Percentiles rank a stretch among this genome's conserved stretches.
These are phyloP conservation scores for Eutreptiella sp. DNA, from an alignment of 208 protist genomes.

Conservation along the genomic window DNA sequence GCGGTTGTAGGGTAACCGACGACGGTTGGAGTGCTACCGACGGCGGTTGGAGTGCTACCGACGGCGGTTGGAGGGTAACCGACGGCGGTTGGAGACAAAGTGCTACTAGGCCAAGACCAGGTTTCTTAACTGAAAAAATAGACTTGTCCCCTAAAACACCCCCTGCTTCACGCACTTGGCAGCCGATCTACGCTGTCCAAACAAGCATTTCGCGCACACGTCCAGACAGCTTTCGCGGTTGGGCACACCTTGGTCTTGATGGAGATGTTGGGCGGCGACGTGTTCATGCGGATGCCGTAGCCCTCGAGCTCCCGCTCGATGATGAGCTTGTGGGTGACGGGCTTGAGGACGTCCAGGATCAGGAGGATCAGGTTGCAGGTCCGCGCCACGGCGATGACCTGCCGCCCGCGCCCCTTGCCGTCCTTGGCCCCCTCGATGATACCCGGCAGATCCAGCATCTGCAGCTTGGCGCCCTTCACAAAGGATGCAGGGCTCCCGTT, in stretches of 20 bases:
- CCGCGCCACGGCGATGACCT: conserved; percentile 92
- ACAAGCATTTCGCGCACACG: too few relatives aligned
- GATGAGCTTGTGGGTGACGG: conserved; percentile 88
- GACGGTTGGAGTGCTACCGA: too few relatives aligned
- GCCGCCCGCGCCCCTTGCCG: conserved; percentile 96
- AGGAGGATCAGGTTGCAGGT: conserved; percentile 97
- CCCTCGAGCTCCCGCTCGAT: conserved; percentile 95
- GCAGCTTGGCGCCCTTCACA: conserved; percentile 69
- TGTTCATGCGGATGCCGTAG: conserved; percentile 98
- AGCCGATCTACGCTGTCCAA: too few relatives aligned
- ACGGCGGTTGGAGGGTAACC: too few relatives aligned
- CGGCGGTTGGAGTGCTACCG: too few relatives aligned
- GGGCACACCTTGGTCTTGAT: conserved; percentile 95
- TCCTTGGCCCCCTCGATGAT: conserved; percentile 99
- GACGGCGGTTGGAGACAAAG: too few relatives aligned
- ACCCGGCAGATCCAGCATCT: conserved; percentile 92
- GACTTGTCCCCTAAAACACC: too few relatives aligned
- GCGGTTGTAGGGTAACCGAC: too few relatives aligned
- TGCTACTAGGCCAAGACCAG: too few relatives aligned
- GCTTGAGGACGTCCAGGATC: conserved; percentile 94
- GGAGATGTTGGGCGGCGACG: conserved; percentile 86
- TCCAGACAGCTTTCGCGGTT: too few relatives aligned
- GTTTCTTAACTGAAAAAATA: too few relatives aligned
- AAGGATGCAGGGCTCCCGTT: not conserved
- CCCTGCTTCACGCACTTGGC: too few relatives aligned